phyloP scores from a whole-genome alignment of 106 monocot genomes.

The Platanthera guangdongensis region DNA sequence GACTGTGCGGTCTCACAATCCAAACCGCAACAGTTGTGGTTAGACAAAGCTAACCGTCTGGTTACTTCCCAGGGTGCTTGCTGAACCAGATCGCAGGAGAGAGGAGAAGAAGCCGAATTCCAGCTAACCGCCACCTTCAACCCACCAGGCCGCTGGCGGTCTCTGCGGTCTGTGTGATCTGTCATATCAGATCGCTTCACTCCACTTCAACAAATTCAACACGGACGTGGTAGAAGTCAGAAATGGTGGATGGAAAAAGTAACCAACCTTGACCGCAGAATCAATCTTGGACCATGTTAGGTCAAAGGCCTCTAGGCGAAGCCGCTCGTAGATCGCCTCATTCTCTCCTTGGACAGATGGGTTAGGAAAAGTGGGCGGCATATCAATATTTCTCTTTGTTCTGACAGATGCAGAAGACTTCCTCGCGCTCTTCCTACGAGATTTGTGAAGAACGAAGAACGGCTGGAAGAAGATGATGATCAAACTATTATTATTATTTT shows the following conservation, averaged over 20 bases:
- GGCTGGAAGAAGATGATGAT: neutral
- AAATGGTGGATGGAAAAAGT: neutral
- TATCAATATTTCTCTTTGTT: constrained; percentile 15
- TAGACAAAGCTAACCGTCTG: too few species aligned
- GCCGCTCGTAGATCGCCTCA: constrained; percentile 5
- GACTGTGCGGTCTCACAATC: too few species aligned
- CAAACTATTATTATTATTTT: neutral
- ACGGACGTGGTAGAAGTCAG: too few species aligned
- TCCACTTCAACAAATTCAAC: too few species aligned
- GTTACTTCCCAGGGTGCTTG: too few species aligned
- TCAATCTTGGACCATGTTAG: constrained; percentile 20
- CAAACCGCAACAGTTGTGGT: too few species aligned
- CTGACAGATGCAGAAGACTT: constrained; percentile 5
- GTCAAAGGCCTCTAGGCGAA: constrained; percentile 18
- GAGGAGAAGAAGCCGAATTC: too few species aligned
- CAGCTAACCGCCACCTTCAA: too few species aligned
- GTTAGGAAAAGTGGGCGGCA: constrained; percentile 6
- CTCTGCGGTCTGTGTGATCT: too few species aligned
- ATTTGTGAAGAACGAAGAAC: constrained; percentile 8
- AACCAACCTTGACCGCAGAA: constrained; percentile 11
- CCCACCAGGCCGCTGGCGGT: too few species aligned
- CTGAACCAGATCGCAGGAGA: too few species aligned
- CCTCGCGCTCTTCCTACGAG: neutral
- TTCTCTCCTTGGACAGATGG: neutral
- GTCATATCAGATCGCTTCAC: too few species aligned